Base-by-base conservation (phyloP, 2,329 filamentous ascomycete species). In the Chrysoporthe austroafricana region DNA sequence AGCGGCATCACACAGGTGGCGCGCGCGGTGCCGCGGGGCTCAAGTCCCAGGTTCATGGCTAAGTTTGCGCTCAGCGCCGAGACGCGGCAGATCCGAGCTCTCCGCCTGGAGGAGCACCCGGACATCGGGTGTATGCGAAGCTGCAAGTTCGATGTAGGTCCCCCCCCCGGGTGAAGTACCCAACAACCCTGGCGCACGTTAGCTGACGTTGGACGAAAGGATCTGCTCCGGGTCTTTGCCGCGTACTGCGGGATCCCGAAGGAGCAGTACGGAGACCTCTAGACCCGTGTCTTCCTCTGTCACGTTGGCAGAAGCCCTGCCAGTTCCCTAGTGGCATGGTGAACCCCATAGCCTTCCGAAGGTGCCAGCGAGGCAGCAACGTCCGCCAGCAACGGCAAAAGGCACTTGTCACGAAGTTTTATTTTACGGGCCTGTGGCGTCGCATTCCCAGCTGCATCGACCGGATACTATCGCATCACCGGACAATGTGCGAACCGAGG, bases 91-190 rank as follows among this genome's bases (percentile, higher is more conserved):
- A 59, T 59, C 2, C 34, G 6, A 21, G 6, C 8, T 14, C 4
- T 43, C 3, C 1, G 14, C 2, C 13, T 43, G 11, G 16, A 14
- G 8, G 0, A 14, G 32, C 57, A 59, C 4, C 36, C 18, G 4
- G 57, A 59, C 9, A 26, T 59, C n/a, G 57, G 36, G 14, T 59
- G 57, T 14, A 59, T 59, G 57, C 57, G 18, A 21, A 11, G 13
- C n/a, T 59, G 57, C 21, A 32, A 6, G 36, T 44, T 60, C 11
- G 39, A 44, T 21, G 57, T 60, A 16, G 5, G 57, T 44, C 18
- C n/a, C 36, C 9, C 18, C 48, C 50, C 21, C 13, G n/a, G n/a
- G 14, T 14, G 1, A 8, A 5, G 14, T 7, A 21, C 13, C 56
- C 13, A 36, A 36, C 32, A 57, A 39, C 18, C 36, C 26, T 2